Conservation (phyloP, 495 filamentous ascomycete species). For the Penicillium desertorum region DNA sequence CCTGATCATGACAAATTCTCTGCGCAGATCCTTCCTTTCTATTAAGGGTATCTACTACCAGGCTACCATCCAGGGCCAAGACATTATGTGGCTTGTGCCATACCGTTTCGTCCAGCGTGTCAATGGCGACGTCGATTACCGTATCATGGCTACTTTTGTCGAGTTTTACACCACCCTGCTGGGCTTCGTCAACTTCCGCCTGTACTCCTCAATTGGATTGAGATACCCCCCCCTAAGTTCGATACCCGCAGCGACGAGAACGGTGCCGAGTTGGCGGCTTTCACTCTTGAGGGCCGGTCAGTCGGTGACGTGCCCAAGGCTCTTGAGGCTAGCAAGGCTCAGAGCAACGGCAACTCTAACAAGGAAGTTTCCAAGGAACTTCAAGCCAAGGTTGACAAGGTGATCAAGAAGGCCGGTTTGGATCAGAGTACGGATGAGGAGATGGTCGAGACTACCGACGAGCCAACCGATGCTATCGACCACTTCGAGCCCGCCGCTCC, state of each 20-base stretch:
- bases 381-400: constrained; percentile 56
- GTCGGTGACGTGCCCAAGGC: constrained; percentile 55
- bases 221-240: constrained; percentile 90
- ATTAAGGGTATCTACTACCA: constrained; percentile 99
- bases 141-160: constrained; percentile 98
- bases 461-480: constrained; percentile 71
- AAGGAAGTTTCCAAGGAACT: constrained; percentile 49
- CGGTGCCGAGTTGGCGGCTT: constrained; percentile 88
- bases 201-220: constrained; percentile 86
- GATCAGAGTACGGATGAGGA: constrained; percentile 48
- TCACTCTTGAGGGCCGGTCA: constrained; percentile 75
- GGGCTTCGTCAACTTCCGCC: constrained; percentile 90
- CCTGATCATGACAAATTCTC: constrained; percentile 81
- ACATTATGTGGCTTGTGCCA: constrained; percentile 94
- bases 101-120: constrained; percentile 95
- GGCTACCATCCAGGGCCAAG: constrained; percentile 96
- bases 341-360: constrained; percentile 41
- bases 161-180: constrained; percentile 97
- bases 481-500: constrained; percentile 76
- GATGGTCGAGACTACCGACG: constrained; percentile 40
- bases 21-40: constrained; percentile 93
- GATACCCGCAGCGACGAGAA: constrained; percentile 81
- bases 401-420: constrained; percentile 45
- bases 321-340: constrained; percentile 51
- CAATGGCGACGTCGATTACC: constrained; percentile 90